A percentile compares a stretch with the other conserved stretches of the same genome.
Evolutionary conservation across 2,329 filamentous ascomycete species (phyloP).

Genomic region (Fusarium beomiforme): DNA sequence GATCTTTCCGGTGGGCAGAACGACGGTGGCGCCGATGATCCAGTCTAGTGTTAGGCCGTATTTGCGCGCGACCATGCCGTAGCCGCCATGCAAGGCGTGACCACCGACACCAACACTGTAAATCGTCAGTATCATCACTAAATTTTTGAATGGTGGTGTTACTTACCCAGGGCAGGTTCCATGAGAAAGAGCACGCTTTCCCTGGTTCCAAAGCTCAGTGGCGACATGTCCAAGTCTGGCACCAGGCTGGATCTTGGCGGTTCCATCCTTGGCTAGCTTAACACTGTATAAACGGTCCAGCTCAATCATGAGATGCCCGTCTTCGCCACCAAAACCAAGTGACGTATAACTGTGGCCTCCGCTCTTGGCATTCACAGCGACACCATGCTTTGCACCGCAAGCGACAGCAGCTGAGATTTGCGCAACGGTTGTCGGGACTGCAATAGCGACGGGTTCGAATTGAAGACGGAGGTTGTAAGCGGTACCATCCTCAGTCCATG

Average conservation of each 20-base stretch:
- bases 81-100: slow-evolving; percentile 46
- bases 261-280: slow-evolving; percentile 34
- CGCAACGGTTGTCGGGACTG: slow-evolving; percentile 45
- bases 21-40: slow-evolving; percentile 44
- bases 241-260: slow-evolving; percentile 52
- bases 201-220: slow-evolving; percentile 53
- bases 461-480: slow-evolving; percentile 49
- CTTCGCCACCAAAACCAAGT: slow-evolving; percentile 55
- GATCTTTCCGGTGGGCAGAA: slow-evolving; percentile 41
- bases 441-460: slow-evolving; percentile 47
- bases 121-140: not conserved
- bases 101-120: slow-evolving; percentile 44
- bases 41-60: slow-evolving; percentile 44
- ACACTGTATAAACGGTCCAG: slow-evolving; percentile 53
- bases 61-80: slow-evolving; percentile 47
- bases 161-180: slow-evolving; percentile 63
- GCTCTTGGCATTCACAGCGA: slow-evolving; percentile 61
- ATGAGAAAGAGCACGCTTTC: slow-evolving; percentile 56
- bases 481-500: slow-evolving; percentile 48
- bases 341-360: slow-evolving; percentile 66
- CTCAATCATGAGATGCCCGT: slow-evolving; percentile 54
- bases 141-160: fast-evolving
- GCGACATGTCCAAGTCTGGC: slow-evolving; percentile 61
- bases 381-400: slow-evolving; percentile 54
- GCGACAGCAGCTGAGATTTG: slow-evolving; percentile 58